Percentiles rank a stretch among this genome's conserved stretches.
Conservation (phyloP, 345 rosid genomes). For the Euphorbia pulcherrima region DNA sequence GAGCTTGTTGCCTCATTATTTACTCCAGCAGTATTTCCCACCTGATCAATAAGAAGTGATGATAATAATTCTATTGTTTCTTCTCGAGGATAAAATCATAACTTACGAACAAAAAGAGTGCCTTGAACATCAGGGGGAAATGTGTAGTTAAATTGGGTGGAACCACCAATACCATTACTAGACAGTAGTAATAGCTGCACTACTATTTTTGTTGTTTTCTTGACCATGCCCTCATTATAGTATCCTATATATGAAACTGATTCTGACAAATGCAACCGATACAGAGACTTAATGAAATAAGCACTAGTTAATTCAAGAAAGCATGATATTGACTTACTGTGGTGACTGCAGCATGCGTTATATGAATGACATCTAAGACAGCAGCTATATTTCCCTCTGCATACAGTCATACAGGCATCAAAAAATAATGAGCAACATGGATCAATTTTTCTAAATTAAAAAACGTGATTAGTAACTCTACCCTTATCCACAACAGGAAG, state of each 20-base stretch:
- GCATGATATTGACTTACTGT: constrained; percentile 51
- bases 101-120: neutral
- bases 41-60: constrained; percentile 40
- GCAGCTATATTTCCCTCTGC: constrained; percentile 81
- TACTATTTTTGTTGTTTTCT: neutral
- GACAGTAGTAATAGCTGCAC: neutral
- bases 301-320: constrained; percentile 9
- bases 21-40: constrained; percentile 64
- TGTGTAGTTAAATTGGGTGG: neutral
- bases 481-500: constrained; percentile 91
- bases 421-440: constrained; percentile 6
- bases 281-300: neutral
- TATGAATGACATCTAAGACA: constrained; percentile 81
- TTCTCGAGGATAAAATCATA: neutral
- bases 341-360: constrained; percentile 95
- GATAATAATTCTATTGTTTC: neutral
- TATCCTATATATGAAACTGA: constrained; percentile 2
- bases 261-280: constrained; percentile 8
- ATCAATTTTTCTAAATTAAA: constrained; percentile 12
- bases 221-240: neutral
- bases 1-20: constrained; percentile 69
- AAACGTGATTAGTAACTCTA: constrained; percentile 13
- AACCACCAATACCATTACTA: neutral
- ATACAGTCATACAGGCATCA: constrained; percentile 20
- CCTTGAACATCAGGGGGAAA: neutral